Conservation (phyloP, 83 land plant species). For the Larix sibirica region DNA sequence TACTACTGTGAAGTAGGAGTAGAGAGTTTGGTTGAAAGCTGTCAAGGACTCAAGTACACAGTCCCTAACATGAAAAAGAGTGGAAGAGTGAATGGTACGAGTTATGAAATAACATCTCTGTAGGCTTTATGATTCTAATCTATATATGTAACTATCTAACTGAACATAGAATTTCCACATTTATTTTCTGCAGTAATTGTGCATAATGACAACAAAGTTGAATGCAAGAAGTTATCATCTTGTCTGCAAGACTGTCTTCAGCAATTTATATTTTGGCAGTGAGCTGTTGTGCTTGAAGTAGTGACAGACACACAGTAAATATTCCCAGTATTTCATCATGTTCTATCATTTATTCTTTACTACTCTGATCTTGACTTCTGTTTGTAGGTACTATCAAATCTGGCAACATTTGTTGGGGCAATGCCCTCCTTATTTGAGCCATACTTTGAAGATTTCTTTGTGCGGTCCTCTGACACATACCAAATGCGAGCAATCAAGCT, state of each 20-base stretch:
- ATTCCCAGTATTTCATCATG: not conserved
- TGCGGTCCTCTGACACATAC: constrained; percentile 65
- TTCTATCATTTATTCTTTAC: not conserved
- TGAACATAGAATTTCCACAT: not conserved
- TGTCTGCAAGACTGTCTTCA: not conserved
- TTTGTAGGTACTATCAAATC: constrained; percentile 85
- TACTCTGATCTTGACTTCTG: not conserved
- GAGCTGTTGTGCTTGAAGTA: not conserved
- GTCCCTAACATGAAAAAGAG: too few relatives aligned
- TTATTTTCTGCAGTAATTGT: not conserved
- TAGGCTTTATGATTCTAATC: too few relatives aligned
- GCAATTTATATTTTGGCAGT: not conserved
- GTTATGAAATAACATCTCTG: too few relatives aligned
- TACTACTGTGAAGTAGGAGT: not conserved
- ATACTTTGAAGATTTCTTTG: constrained; percentile 86
- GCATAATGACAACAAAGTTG: not conserved
- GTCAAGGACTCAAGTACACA: too few relatives aligned
- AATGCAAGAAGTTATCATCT: not conserved
- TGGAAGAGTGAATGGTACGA: too few relatives aligned
- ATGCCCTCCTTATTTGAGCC: constrained; percentile 75
- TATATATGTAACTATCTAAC: not conserved
- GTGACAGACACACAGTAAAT: not conserved
- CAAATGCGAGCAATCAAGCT: constrained; percentile 84
- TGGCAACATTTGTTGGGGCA: constrained; percentile 68
- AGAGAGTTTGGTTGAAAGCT: not conserved